Conservation (phyloP, 2,329 filamentous ascomycete genomes). For the Curvularia sp. region DNA sequence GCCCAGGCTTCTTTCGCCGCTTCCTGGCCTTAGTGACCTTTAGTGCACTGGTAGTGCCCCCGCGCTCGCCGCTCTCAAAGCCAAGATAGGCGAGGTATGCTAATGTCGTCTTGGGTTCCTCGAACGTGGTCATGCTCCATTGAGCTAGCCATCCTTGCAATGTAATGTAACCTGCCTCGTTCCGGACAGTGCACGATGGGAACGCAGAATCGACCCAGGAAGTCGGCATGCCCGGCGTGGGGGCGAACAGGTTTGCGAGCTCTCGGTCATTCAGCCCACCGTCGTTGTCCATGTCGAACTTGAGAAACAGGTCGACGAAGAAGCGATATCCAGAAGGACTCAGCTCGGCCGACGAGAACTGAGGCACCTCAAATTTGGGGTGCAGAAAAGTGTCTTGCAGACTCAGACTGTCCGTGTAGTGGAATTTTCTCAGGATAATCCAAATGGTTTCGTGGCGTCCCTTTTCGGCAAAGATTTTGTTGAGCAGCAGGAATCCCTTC, state of each 20-base stretch:
- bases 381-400: conserved; percentile 90
- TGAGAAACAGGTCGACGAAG: conserved; percentile 93
- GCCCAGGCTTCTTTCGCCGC: conserved; percentile 77
- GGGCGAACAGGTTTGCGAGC: conserved; percentile 84
- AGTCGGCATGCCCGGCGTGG: conserved; percentile 84
- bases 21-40: conserved; percentile 94
- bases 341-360: conserved; percentile 89
- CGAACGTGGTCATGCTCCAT: conserved; percentile 99
- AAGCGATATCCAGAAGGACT: conserved; percentile 95
- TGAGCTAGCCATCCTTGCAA: conserved; percentile 97
- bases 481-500: conserved; percentile 84
- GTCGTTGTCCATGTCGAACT: conserved; percentile 97
- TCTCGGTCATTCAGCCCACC: conserved; percentile 89
- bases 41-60: conserved; percentile 80
- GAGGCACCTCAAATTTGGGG: conserved; percentile 92
- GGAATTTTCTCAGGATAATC: conserved; percentile 93
- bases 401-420: conserved; percentile 94
- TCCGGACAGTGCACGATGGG: conserved; percentile 90
- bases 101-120: conserved; percentile 91
- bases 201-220: conserved; percentile 91
- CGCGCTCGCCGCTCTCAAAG: conserved; percentile 79
- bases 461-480: conserved; percentile 96
- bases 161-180: conserved; percentile 94
- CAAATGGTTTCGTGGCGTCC: conserved; percentile 97
- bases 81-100: conserved; percentile 96